Evolutionary conservation across 2,329 filamentous ascomycete genomes (phyloP).

Genomic region (Penicillium olsonii): DNA sequence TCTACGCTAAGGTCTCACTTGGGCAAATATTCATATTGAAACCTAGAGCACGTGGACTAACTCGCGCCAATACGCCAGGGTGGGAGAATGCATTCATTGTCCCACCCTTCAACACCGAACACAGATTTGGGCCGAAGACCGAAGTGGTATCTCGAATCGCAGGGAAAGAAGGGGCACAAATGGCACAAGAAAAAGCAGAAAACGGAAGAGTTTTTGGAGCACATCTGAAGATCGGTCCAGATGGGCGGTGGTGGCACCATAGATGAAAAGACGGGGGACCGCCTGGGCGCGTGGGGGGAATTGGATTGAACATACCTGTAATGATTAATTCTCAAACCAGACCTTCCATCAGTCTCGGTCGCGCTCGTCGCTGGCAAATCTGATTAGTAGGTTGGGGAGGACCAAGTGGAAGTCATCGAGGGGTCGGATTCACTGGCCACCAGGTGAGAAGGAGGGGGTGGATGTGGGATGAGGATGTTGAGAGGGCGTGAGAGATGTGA

Average conservation of each 20-base stretch:
- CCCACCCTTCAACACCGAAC: slow-evolving; percentile 9
- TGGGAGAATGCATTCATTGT: neutral
- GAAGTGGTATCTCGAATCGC: slow-evolving; percentile 14
- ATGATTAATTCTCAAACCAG: neutral
- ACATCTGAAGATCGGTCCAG: neutral
- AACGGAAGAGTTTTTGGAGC: neutral
- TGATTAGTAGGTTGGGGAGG: slow-evolving; percentile 11
- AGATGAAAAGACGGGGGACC: neutral
- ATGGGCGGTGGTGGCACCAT: neutral
- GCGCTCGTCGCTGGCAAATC: slow-evolving; percentile 11
- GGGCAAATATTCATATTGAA: slow-evolving; percentile 2
- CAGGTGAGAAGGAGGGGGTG: neutral
- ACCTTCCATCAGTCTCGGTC: slow-evolving; percentile 2
- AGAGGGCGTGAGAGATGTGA: neutral
- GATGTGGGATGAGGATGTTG: neutral
- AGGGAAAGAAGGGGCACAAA: slow-evolving; percentile 1
- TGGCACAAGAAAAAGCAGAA: neutral
- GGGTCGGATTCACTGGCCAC: neutral
- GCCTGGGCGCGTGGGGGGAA: neutral
- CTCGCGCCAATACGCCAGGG: slow-evolving; percentile 8
- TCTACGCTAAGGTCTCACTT: too few relatives aligned
- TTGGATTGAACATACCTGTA: slow-evolving; percentile 11
- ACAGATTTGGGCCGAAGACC: slow-evolving; percentile 5
- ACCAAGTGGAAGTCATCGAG: neutral
- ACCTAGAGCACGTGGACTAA: slow-evolving; percentile 2